phyloP scores from a whole-genome alignment of 371 early-diverging fungal genomes.

The Parasitella parasitica region DNA sequence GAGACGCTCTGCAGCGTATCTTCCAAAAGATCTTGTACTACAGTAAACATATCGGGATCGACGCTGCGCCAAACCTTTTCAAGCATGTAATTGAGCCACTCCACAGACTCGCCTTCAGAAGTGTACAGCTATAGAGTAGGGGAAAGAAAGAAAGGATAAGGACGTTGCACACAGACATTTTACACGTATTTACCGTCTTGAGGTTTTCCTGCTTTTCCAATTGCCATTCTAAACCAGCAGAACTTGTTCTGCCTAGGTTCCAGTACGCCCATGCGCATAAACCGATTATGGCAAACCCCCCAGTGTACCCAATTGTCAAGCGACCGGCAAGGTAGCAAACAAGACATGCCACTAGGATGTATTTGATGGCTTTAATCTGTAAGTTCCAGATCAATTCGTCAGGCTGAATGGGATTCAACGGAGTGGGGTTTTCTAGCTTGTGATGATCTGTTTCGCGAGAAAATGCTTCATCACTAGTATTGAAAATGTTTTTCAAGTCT shows the following conservation, averaged over 20 bases:
- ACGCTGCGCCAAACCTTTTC: constrained; percentile 49
- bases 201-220: constrained; percentile 33
- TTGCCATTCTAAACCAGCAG: constrained; percentile 34
- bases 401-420: constrained; percentile 22
- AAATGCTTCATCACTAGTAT: constrained; percentile 4
- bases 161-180: background rate
- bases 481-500: constrained; percentile 12
- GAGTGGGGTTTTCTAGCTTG: constrained; percentile 13
- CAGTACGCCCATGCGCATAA: constrained; percentile 32
- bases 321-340: constrained; percentile 32
- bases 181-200: constrained; percentile 36
- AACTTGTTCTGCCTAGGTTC: constrained; percentile 23
- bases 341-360: constrained; percentile 22
- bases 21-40: constrained; percentile 37
- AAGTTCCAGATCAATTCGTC: constrained; percentile 20
- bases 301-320: constrained; percentile 16
- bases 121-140: constrained; percentile 31
- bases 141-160: background rate
- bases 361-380: constrained; percentile 34
- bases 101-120: constrained; percentile 44
- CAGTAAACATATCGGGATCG: constrained; percentile 35
- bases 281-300: constrained; percentile 14
- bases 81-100: constrained; percentile 46
- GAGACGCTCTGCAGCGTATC: constrained; percentile 33
- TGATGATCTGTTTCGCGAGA: background rate